phyloP scores from a whole-genome alignment of 306 rosid genomes.

The Glycine tomentella region DNA sequence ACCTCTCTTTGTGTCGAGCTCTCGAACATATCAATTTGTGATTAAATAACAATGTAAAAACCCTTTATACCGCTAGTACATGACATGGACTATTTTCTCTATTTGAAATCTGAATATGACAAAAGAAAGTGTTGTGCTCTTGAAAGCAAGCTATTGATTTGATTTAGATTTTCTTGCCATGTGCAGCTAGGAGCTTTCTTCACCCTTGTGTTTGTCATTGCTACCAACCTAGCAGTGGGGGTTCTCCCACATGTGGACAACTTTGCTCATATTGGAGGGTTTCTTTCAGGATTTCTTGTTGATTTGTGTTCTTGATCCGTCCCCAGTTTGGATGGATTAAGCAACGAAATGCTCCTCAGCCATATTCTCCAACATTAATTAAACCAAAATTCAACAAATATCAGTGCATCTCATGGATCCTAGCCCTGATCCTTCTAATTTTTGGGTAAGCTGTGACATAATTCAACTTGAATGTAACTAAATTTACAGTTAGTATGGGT shows the following conservation, averaged over 20 bases:
- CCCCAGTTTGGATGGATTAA: conserved; percentile 89
- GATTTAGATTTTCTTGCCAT: conserved; percentile 14
- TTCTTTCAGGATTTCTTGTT: conserved; percentile 81
- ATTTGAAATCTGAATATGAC: too few relatives aligned
- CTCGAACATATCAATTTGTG: too few relatives aligned
- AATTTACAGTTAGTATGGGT: too few relatives aligned
- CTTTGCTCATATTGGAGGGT: conserved; percentile 91
- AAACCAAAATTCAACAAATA: conserved; percentile 69
- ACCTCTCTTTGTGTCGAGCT: too few relatives aligned
- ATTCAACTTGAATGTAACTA: too few relatives aligned
- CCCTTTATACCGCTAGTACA: too few relatives aligned
- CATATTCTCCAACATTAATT: conserved; percentile 33
- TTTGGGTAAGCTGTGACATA: conserved; percentile 58
- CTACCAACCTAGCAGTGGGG: conserved; percentile 74
- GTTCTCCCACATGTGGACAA: conserved; percentile 85
- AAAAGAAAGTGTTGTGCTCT: neutral
- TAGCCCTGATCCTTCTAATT: conserved; percentile 66
- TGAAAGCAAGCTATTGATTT: neutral
- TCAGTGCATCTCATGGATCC: conserved; percentile 65
- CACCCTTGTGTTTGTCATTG: conserved; percentile 68
- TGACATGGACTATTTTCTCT: too few relatives aligned
- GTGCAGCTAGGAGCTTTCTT: conserved; percentile 70
- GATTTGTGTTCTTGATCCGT: conserved; percentile 81
- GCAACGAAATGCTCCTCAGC: conserved; percentile 55
- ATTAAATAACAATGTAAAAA: too few relatives aligned